Percentiles rank a stretch among this genome's conserved stretches.
Conservation (phyloP, 2,329 filamentous ascomycete genomes). For the Xylaria sp. region DNA sequence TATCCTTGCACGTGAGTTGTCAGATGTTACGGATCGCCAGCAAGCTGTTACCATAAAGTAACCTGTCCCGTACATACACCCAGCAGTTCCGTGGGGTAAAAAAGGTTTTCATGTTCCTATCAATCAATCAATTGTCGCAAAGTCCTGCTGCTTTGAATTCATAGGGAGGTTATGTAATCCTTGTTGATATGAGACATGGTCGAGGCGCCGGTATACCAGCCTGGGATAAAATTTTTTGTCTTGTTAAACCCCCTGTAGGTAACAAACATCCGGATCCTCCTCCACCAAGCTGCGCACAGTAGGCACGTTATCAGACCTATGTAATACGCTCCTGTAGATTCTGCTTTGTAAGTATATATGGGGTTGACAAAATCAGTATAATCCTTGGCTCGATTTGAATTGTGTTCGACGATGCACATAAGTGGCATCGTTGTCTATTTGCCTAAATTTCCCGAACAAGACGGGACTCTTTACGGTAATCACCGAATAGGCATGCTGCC, state of each 20-base stretch:
- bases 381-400: not conserved
- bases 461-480: slow-evolving; percentile 19
- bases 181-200: slow-evolving; percentile 18
- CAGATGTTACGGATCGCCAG: not conserved
- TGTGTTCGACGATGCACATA: slow-evolving; percentile 10
- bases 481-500: slow-evolving; percentile 35
- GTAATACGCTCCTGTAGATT: slow-evolving; percentile 7
- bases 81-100: not conserved
- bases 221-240: slow-evolving; percentile 24
- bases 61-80: not conserved
- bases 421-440: slow-evolving; percentile 3
- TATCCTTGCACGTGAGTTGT: slow-evolving; percentile 17
- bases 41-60: not conserved
- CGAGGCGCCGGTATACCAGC: not conserved
- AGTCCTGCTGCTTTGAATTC: not conserved
- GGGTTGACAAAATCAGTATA: not conserved
- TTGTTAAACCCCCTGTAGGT: slow-evolving; percentile 18
- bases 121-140: not conserved
- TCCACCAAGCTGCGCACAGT: not conserved
- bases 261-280: not conserved
- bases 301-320: slow-evolving; percentile 12
- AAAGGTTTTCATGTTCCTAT: not conserved
- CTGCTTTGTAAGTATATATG: not conserved
- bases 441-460: slow-evolving; percentile 21
- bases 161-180: not conserved